A percentile compares a stretch with the other conserved stretches of the same genome.
phyloP scores from a whole-genome alignment of 2,329 filamentous ascomycete genomes.

The Talaromyces sp. region DNA sequence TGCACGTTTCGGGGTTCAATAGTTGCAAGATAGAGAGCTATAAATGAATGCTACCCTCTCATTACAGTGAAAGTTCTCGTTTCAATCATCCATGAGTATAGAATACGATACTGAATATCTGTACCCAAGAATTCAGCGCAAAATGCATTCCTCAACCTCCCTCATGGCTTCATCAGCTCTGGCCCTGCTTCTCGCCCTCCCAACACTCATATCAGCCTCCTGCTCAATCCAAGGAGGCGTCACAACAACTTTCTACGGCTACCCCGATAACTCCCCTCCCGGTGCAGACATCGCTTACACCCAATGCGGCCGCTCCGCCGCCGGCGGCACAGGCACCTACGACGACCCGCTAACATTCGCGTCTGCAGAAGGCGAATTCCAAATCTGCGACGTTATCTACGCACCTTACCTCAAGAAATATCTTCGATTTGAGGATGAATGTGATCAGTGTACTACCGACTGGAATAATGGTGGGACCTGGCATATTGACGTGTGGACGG shows the following conservation, averaged over 20 bases:
- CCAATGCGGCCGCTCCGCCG: constrained; percentile 34
- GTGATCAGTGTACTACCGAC: constrained; percentile 30
- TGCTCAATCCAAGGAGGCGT: constrained; percentile 22
- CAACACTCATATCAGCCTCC: constrained; percentile 5
- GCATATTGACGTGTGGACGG: constrained; percentile 42
- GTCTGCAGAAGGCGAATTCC: constrained; percentile 40
- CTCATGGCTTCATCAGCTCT: constrained; percentile 3
- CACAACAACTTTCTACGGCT: constrained; percentile 41
- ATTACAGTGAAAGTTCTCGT: neutral
- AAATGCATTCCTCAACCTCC: neutral
- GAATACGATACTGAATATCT: neutral
- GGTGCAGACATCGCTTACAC: constrained; percentile 34
- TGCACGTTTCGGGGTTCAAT: neutral
- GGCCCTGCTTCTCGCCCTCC: neutral
- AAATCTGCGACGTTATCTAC: constrained; percentile 45
- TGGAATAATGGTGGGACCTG: constrained; percentile 23
- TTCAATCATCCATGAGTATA: neutral
- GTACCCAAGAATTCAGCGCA: neutral
- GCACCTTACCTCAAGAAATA: constrained; percentile 47
- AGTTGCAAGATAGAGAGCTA: neutral
- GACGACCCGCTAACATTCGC: constrained; percentile 45
- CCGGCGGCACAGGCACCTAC: constrained; percentile 45
- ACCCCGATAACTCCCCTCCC: constrained; percentile 40
- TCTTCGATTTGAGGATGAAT: constrained; percentile 36
- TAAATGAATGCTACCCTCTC: neutral